Base-by-base conservation (phyloP, 2,329 filamentous ascomycete species). In the Epicoccum nigrum region DNA sequence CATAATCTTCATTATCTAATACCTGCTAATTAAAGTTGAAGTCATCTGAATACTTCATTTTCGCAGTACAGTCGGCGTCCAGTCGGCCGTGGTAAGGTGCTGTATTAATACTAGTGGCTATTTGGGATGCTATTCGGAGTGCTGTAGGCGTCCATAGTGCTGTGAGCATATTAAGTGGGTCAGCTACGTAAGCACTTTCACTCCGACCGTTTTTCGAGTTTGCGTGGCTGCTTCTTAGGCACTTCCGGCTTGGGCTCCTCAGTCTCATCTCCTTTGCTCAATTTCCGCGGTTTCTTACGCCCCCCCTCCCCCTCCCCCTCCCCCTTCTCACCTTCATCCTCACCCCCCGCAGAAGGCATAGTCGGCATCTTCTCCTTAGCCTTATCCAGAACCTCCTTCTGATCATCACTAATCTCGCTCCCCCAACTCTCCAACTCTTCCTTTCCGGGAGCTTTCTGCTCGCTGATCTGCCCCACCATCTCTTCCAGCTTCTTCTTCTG, bases 401-500 rank as follows among this genome's bases (percentile, higher is more conserved):
- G 46, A 11, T 25, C 46, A 19, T 54, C 33, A 19, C 58, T 38
- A 15, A 54, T 54, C 4, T 60, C 60, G 15, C 27, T 52, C 7
- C 52, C 53, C 23, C 60, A 50, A 32, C 45, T 55, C 35, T 63
- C 47, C 35, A 63, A 40, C 43, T 63, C 60, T 12, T 62, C 49
- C 13, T 45, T 35, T 5, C 49, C 44, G 16, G 59, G 59, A 47
- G 58, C 51, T n/a, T 62, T 47, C 17, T 58, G 41, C 8, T 63
- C 54, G 2, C 55, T 55, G 17, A 51, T 56, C 17, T 62, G 55
- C 9, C 54, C 57, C 8, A 62, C 37, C 60, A 62, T 62, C 50
- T 63, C 60, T 30, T 63, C 57, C 3, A 63, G 30, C 12, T 58
- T 40, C 34, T 53, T 54, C 34, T 59, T 63, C 17, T 63, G 59